Conservation (phyloP, 352 stramenopile genomes). For the Phytophthora fragariaefolia region DNA sequence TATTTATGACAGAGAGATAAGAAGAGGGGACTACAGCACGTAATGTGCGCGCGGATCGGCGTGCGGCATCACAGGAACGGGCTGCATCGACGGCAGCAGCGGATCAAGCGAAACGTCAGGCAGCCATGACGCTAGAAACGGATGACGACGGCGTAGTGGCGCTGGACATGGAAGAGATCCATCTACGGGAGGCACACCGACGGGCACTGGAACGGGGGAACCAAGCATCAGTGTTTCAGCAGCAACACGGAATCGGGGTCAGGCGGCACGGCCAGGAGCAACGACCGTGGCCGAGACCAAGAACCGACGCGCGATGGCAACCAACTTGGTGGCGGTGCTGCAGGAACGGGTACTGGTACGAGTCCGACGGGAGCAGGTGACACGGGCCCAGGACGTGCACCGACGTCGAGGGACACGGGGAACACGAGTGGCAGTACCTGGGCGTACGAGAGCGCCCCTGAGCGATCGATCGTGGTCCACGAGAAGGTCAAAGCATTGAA, state of each 20-base stretch:
- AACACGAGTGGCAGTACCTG: neutral
- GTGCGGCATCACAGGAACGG: neutral
- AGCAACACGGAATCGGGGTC: no score
- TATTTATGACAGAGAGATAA: neutral
- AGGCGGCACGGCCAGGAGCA: neutral
- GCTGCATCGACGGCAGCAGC: no score
- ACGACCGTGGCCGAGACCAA: neutral
- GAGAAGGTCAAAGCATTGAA: conserved; percentile 13
- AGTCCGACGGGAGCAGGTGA: neutral
- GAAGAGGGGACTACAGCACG: neutral
- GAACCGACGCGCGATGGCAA: no score
- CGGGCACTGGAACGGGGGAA: neutral
- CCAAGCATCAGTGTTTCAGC: no score
- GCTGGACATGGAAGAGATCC: conserved; percentile 3
- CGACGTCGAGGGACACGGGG: neutral
- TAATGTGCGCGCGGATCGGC: neutral
- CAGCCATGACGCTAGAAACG: neutral
- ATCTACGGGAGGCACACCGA: neutral
- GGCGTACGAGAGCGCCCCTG: neutral
- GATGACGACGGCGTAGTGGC: neutral
- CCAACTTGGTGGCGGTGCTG: neutral
- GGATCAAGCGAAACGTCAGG: neutral
- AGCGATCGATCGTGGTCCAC: neutral
- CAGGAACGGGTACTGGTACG: neutral
- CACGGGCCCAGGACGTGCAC: neutral